Evolutionary conservation across 2,329 filamentous ascomycete genomes (phyloP).

Genomic region (Aspergillus sp.): DNA sequence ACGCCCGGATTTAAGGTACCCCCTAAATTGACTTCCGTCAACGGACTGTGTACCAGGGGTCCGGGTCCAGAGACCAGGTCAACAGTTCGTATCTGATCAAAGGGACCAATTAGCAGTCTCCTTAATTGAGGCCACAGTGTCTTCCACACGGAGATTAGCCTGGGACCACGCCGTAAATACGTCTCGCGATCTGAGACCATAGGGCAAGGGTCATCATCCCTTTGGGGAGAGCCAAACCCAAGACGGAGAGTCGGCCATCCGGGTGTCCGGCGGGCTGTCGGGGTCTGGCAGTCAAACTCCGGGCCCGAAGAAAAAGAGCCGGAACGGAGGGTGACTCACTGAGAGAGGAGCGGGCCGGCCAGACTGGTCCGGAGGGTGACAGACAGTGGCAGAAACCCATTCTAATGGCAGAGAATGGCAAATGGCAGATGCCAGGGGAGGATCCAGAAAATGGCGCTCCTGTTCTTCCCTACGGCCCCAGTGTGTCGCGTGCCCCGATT

Average conservation of each 20-base stretch:
- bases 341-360: not conserved
- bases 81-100: not conserved
- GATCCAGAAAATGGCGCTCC: constrained; percentile 17
- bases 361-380: not conserved
- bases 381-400: no score
- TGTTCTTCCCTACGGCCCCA: constrained; percentile 21
- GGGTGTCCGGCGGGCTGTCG: constrained; percentile 11
- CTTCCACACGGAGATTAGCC: not conserved
- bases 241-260: constrained; percentile 13
- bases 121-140: not conserved
- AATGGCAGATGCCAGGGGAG: constrained; percentile 11
- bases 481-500: constrained; percentile 17
- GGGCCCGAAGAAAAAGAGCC: constrained; percentile 18
- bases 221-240: not conserved
- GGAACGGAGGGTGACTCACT: constrained; percentile 15
- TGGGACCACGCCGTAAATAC: not conserved
- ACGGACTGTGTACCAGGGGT: not conserved
- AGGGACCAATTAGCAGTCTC: not conserved
- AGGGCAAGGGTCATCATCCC: not conserved
- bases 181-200: not conserved
- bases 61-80: not conserved
- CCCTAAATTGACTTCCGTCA: not conserved
- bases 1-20: not conserved
- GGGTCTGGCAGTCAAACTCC: constrained; percentile 14
- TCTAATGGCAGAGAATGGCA: not conserved